These are phyloP conservation scores for Cerioporus squamosus DNA, from an alignment of 1,284 basidiomycete genomes.

Conservation along the genomic window DNA sequence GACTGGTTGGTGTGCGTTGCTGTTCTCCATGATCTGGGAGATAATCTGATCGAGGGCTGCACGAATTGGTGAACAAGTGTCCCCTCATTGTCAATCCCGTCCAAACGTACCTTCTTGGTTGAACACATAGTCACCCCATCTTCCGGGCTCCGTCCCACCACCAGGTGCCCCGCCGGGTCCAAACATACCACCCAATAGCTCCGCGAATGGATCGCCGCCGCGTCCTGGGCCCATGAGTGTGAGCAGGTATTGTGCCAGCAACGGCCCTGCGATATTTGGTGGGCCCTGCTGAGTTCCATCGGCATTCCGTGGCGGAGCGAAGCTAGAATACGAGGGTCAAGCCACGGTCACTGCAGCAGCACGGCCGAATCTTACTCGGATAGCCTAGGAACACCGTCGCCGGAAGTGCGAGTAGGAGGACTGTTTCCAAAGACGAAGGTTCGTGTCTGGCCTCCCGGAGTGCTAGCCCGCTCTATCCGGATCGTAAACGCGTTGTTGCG, in stretches of 20 bases:
- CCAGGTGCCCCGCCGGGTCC: slow-evolving; percentile 21
- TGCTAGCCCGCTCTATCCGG: slow-evolving; percentile 40
- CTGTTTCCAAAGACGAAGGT: slow-evolving; percentile 48
- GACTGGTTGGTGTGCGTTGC: slow-evolving; percentile 67
- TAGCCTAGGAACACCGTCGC: slow-evolving; percentile 28
- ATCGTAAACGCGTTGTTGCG: slow-evolving; percentile 40
- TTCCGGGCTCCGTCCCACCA: slow-evolving; percentile 44
- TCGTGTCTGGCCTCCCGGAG: slow-evolving; percentile 40
- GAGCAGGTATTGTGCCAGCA: slow-evolving; percentile 76
- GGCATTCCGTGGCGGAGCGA: slow-evolving; percentile 7
- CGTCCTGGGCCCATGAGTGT: slow-evolving; percentile 51
- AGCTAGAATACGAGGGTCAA: slow-evolving; percentile 12
- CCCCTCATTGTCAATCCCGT: no score
- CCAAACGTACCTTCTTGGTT: slow-evolving; percentile 71
- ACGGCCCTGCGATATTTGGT: slow-evolving; percentile 52
- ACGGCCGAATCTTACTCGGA: slow-evolving; percentile 32
- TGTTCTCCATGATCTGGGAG: slow-evolving; percentile 76
- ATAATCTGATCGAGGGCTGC: slow-evolving; percentile 80
- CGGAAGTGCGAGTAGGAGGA: slow-evolving; percentile 25
- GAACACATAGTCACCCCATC: slow-evolving; percentile 83
- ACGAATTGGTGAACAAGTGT: not conserved
- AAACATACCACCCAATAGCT: slow-evolving; percentile 42
- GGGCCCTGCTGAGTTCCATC: slow-evolving; percentile 33
- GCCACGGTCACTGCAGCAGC: slow-evolving; percentile 2
- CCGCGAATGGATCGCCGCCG: slow-evolving; percentile 45